Conservation (phyloP, 331 rosid species). For the Saraca asoca region DNA sequence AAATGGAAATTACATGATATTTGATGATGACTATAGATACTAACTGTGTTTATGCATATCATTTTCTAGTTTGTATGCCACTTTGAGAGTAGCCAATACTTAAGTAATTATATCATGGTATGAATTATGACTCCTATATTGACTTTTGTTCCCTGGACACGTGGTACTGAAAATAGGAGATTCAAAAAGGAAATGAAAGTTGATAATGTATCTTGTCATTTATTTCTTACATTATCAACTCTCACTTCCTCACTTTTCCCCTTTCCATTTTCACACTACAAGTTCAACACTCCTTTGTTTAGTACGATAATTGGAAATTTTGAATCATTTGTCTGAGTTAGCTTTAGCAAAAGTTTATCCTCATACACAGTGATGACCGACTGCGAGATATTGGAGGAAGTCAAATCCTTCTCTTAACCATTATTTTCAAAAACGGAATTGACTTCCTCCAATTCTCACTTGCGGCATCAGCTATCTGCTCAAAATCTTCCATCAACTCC, state of each 20-base stretch:
- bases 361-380: background rate
- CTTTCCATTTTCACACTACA: too few species aligned
- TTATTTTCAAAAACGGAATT: background rate
- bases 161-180: too few species aligned
- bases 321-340: too few species aligned
- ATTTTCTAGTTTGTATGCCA: background rate
- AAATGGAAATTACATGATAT: conserved; percentile 51
- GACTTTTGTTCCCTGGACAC: background rate
- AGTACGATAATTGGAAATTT: too few species aligned
- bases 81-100: conserved; percentile 11
- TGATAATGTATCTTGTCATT: too few species aligned
- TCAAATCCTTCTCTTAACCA: too few species aligned
- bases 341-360: too few species aligned
- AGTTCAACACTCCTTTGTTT: too few species aligned
- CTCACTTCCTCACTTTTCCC: too few species aligned
- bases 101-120: conserved; percentile 19
- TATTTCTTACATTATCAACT: too few species aligned
- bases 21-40: conserved; percentile 69
- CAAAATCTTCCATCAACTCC: background rate
- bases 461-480: background rate
- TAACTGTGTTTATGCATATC: conserved; percentile 29
- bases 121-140: conserved; percentile 15
- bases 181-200: too few species aligned
- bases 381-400: background rate
- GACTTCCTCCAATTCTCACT: conserved; percentile 8